Base-by-base conservation (phyloP, 768 basidiomycete species). In the Tylopilus sp. region DNA sequence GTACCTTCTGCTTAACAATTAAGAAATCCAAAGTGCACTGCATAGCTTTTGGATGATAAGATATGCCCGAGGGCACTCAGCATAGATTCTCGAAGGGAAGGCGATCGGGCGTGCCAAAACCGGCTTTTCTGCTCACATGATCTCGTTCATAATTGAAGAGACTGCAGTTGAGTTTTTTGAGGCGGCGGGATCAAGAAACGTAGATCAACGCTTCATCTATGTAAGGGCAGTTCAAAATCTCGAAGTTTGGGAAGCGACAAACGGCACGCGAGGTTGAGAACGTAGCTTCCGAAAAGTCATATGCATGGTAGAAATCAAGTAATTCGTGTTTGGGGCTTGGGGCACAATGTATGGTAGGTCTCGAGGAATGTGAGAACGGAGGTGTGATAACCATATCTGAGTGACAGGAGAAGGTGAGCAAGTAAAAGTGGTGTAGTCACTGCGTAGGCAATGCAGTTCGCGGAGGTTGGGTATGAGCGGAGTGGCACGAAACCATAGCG, bases 271-370 rank as follows among this genome's bases (percentile, higher is more conserved):
- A 57, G 17, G 48, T 25, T 22, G 48, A 31, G 7, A 35, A 9
- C 21, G 36, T 47, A 35, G 20, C 13, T 39, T 26, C 12, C 20
- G 41, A 30, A 15, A 45, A 21, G 8, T n/a, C n/a, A n/a, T n/a
- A 22, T 1, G 20, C 3, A 33, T 55, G 47, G 28, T 33, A 5
- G 10, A 28, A 6, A 28, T 28, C 28, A 28, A 28, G 28, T 28
- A 28, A 51, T n/a, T n/a, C n/a, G n/a, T n/a, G 50, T 36, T 47
- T 47, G 36, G 57, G 40, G 18, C 47, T 43, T 44, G n/a, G 49
- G 53, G 25, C 49, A 57, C 17, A 57, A 25, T 3, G 17, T 38
- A 22, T 40, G 48, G 42, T 36, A 49, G 17, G 13, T 18, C 25
- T 58, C 30, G 30, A 58, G 40, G 12, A 58, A 46, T 11, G 18